Evolutionary conservation across 306 rosid genomes (phyloP).

Genomic region (Phaseolus lunatus): DNA sequence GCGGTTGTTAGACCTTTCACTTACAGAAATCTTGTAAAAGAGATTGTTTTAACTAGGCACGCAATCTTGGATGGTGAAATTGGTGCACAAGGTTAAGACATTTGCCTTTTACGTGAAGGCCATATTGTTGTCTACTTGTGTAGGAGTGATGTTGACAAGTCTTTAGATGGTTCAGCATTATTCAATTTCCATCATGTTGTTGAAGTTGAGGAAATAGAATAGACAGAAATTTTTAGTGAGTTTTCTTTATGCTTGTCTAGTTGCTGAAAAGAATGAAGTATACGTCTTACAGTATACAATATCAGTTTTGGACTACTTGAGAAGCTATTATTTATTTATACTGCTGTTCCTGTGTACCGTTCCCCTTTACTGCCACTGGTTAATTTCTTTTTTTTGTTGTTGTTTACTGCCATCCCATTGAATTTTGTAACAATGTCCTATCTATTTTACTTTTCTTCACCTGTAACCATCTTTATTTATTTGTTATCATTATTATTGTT

Average conservation of each 20-base stretch:
- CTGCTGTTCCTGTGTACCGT: not conserved
- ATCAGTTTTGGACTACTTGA: slow-evolving; percentile 22
- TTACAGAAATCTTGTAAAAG: slow-evolving; percentile 87
- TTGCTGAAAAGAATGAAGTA: slow-evolving; percentile 31
- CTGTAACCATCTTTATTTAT: no score
- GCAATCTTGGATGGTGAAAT: slow-evolving; percentile 95
- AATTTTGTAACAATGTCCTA: not conserved
- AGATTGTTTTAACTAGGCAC: slow-evolving; percentile 89
- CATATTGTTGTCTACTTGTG: slow-evolving; percentile 23
- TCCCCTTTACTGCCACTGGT: not conserved
- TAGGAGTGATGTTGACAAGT: not conserved
- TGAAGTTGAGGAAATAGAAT: slow-evolving; percentile 35
- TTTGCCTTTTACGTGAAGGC: slow-evolving; percentile 21
- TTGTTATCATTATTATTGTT: no score
- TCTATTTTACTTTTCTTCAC: not conserved
- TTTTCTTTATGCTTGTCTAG: slow-evolving; percentile 22
- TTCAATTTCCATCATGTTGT: slow-evolving; percentile 37
- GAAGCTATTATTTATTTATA: slow-evolving; percentile 1
- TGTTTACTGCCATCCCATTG: not conserved
- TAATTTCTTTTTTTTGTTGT: not conserved
- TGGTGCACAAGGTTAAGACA: slow-evolving; percentile 45
- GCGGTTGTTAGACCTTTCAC: slow-evolving; percentile 79
- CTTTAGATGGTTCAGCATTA: slow-evolving; percentile 36
- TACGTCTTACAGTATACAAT: not conserved
- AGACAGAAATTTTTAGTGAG: slow-evolving; percentile 27